Base-by-base conservation (phyloP, 2,329 filamentous ascomycete species). In the Aurifilum marmelostoma region DNA sequence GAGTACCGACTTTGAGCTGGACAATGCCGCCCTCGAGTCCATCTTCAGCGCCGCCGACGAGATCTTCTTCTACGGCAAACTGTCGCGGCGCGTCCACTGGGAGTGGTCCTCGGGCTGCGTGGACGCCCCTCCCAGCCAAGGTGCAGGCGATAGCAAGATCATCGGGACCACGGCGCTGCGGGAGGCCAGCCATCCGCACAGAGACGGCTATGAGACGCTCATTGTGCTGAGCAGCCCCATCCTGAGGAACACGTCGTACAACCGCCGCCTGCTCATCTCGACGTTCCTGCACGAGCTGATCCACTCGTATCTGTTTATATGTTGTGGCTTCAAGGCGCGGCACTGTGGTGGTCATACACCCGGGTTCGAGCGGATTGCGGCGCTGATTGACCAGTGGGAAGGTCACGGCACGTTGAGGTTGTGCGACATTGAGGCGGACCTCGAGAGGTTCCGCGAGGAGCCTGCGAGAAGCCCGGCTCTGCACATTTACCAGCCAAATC, bases 201-300 rank as follows among this genome's bases (percentile, higher is more conserved):
- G 39, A 74, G 81, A 83, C 32, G 88, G 87, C 14, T 89, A 85
- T 74, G 88, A 91, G 76, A 89, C 88, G 1, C 80, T 89, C 34
- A 88, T 91, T 63, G 84, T 89, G 5, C 79, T 91, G 16, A 90
- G 88, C 4, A 82, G 83, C 1, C 84, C 87, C 0, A 88, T 90
- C 18, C 81, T 90, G n/a, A 80, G 80, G 52, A 82, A 86, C 71
- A 81, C 77, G 18, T 82, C 80, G 63, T 91, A 88, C 76, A 88
- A 88, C 75, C 80, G 88, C 6, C 82, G 87, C 8, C 80, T 91
- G 21, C 82, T 91, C 67, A 88, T 91, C 63, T 87, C 86, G 8
- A 89, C 88, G 0, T 90, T 91, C 71, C 74, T 91, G 61, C 89
- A 91, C 74, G 89, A 91, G 77, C 83, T 90, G 73, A 88, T 91